Conservation (phyloP, 441 rosid species). For the Adansonia grandidieri region DNA sequence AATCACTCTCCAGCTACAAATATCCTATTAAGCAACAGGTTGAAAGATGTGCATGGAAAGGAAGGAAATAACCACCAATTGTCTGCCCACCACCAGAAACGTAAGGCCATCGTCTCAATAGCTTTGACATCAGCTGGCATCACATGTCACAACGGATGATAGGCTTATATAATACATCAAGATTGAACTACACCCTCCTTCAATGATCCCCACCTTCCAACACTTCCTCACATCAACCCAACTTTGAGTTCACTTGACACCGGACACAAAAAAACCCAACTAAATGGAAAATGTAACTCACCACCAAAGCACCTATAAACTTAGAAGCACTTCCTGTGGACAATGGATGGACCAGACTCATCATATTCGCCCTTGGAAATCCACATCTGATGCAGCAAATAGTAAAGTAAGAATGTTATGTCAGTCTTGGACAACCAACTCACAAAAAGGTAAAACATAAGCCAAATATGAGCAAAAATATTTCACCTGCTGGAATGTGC, state of each 20-base stretch:
- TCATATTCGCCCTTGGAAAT: conserved; percentile 93
- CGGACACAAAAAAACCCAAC: conserved; percentile 48
- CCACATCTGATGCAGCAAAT: conserved; percentile 74
- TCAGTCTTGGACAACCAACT: conserved; percentile 6
- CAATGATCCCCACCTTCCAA: conserved; percentile 26
- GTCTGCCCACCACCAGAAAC: conserved; percentile 34
- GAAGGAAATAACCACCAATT: conserved; percentile 31
- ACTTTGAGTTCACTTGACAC: conserved; percentile 47
- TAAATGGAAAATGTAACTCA: conserved; percentile 45
- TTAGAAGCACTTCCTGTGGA: conserved; percentile 96
- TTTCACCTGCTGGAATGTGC: conserved; percentile 51
- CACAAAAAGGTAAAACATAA: background rate
- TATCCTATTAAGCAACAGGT: conserved; percentile 43
- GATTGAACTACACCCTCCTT: conserved; percentile 26
- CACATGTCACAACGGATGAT: conserved; percentile 18
- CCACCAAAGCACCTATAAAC: conserved; percentile 37
- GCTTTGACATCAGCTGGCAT: conserved; percentile 21
- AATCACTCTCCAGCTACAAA: conserved; percentile 58
- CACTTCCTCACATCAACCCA: conserved; percentile 23
- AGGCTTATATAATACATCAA: conserved; percentile 33
- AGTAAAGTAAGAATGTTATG: conserved; percentile 10
- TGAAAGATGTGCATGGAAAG: conserved; percentile 35
- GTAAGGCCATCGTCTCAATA: conserved; percentile 30
- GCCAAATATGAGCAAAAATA: background rate
- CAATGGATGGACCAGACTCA: conserved; percentile 93